A percentile compares a stretch with the other conserved stretches of the same genome.
These are phyloP conservation scores for Castanea crenata DNA, from an alignment of 306 rosid genomes.

Conservation along the genomic window DNA sequence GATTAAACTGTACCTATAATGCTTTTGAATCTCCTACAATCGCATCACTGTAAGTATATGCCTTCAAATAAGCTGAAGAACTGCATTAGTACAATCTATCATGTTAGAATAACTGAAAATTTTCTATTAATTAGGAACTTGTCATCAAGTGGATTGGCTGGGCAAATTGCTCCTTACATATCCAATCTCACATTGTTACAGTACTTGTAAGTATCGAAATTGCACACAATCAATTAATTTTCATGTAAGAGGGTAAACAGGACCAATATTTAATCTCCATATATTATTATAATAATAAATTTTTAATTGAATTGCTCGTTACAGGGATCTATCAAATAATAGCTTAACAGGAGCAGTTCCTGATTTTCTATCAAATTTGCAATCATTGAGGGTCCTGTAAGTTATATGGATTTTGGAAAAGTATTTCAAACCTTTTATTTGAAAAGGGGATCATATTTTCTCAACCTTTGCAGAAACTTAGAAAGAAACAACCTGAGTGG, in stretches of 20 bases:
- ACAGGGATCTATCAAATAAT: conserved; percentile 60
- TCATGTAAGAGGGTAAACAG: too few relatives aligned
- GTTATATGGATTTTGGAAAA: background rate
- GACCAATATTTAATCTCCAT: too few relatives aligned
- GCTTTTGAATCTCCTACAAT: conserved; percentile 36
- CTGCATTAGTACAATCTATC: background rate
- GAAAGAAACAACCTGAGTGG: conserved; percentile 41
- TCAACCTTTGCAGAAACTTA: conserved; percentile 45
- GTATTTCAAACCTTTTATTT: background rate
- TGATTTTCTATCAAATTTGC: conserved; percentile 32
- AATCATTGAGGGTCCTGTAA: conserved; percentile 37
- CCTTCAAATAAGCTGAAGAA: background rate
- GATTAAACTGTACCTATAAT: conserved; percentile 42
- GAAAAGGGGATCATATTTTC: background rate
- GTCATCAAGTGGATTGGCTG: conserved; percentile 45
- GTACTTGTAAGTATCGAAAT: conserved; percentile 36
- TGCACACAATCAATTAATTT: background rate
- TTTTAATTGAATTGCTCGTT: conserved; percentile 9
- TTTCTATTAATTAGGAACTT: conserved; percentile 39
- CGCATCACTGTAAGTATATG: conserved; percentile 45
- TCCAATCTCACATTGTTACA: conserved; percentile 38
- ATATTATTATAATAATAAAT: background rate
- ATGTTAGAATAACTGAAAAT: background rate
- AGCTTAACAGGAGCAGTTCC: conserved; percentile 43
- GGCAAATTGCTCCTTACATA: conserved; percentile 36